These are phyloP conservation scores for Nigrospora sphaerica DNA, from an alignment of 2,329 filamentous ascomycete genomes.

Conservation along the genomic window DNA sequence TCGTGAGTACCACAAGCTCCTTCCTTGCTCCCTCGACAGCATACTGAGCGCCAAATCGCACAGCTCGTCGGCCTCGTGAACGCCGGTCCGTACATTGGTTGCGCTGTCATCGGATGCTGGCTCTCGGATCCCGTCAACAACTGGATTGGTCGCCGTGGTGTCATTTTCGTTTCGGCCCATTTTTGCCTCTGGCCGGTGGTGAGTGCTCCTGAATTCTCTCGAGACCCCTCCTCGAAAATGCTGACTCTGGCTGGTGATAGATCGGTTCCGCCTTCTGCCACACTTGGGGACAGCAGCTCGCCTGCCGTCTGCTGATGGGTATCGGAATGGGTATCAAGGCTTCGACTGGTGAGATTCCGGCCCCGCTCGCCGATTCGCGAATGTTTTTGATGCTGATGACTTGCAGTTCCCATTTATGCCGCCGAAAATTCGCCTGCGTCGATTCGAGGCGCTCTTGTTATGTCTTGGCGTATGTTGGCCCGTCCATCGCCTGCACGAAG, in stretches of 20 bases:
- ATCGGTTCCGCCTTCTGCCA: conserved; percentile 66
- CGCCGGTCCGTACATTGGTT: conserved; percentile 33
- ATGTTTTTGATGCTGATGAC: background rate
- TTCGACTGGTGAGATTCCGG: conserved; percentile 38
- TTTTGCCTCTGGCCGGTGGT: conserved; percentile 60
- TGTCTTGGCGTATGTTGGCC: conserved; percentile 57
- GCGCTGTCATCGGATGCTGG: conserved; percentile 48
- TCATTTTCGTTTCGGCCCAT: conserved; percentile 69
- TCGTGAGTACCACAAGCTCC: conserved; percentile 23
- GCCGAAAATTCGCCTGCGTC: conserved; percentile 65
- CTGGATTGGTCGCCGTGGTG: conserved; percentile 54
- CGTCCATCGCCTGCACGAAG: conserved; percentile 4
- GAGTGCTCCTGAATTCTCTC: too few relatives aligned
- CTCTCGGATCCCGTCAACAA: conserved; percentile 54
- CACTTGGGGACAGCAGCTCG: conserved; percentile 65
- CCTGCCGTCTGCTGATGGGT: conserved; percentile 65
- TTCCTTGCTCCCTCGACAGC: background rate
- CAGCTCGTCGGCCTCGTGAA: conserved; percentile 53
- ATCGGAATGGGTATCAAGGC: conserved; percentile 73
- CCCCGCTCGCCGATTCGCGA: conserved; percentile 24
- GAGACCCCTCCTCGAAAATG: too few relatives aligned
- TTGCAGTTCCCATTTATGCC: conserved; percentile 62
- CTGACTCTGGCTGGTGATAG: too few relatives aligned
- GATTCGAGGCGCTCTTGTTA: conserved; percentile 70
- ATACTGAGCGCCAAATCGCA: background rate